phyloP scores from a whole-genome alignment of 1,284 basidiomycete genomes.

The Tranzscheliella williamsii region DNA sequence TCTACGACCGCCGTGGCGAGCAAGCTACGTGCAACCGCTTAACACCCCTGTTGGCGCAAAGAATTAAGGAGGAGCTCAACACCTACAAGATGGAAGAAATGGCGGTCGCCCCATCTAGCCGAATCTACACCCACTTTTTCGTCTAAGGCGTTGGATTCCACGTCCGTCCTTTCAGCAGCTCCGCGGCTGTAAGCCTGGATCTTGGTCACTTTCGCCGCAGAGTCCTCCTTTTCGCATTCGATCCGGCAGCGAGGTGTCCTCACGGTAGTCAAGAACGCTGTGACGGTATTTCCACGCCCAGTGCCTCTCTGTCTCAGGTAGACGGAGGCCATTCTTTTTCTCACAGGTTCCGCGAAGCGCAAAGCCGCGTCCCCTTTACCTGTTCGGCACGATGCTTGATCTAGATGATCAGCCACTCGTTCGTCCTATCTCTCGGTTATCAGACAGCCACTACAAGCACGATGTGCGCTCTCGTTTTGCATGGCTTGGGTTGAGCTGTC shows the following conservation, averaged over 20 bases:
- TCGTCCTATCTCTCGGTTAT: too few species aligned
- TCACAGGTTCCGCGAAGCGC: too few species aligned
- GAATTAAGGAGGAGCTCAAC: slow-evolving; percentile 80
- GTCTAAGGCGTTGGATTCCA: slow-evolving; percentile 21
- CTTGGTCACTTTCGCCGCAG: too few species aligned
- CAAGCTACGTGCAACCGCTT: slow-evolving; percentile 94
- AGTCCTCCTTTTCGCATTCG: neutral
- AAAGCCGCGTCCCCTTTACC: too few species aligned
- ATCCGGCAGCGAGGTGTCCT: too few species aligned
- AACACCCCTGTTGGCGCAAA: slow-evolving; percentile 88
- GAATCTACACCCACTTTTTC: slow-evolving; percentile 59
- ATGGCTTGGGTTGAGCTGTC: too few species aligned
- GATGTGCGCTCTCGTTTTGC: too few species aligned
- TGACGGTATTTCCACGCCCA: too few species aligned
- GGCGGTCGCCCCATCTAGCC: slow-evolving; percentile 74
- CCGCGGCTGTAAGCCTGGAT: slow-evolving; percentile 4
- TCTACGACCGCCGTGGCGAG: slow-evolving; percentile 92
- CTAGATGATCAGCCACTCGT: neutral
- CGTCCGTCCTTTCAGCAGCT: neutral
- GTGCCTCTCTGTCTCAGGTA: too few species aligned
- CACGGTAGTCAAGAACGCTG: too few species aligned
- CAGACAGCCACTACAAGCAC: too few species aligned
- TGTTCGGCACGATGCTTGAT: neutral
- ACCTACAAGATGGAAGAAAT: slow-evolving; percentile 98
- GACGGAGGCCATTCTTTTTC: too few species aligned